Evolutionary conservation across 2,329 filamentous ascomycete genomes (phyloP).

Genomic region (Hypoxylon sp.): DNA sequence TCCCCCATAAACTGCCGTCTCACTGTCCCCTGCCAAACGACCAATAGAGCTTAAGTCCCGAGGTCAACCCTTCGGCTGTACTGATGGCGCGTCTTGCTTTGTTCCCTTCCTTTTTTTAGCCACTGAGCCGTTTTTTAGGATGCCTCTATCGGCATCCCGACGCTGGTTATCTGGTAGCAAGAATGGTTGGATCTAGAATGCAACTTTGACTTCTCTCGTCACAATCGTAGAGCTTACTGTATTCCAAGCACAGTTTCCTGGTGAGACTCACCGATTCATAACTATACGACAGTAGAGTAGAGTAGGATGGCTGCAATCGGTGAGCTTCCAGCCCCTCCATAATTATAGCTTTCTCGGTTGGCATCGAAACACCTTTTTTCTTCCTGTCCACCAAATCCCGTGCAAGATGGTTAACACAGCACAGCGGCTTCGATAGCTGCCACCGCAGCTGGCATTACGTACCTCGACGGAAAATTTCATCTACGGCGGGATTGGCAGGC

Average conservation of each 20-base stretch:
- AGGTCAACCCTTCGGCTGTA: slow-evolving; percentile 43
- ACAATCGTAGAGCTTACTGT: slow-evolving; percentile 11
- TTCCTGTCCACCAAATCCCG: background rate
- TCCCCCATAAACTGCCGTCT: slow-evolving; percentile 43
- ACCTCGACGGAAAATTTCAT: slow-evolving; percentile 78
- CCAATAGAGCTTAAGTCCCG: slow-evolving; percentile 34
- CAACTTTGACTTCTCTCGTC: slow-evolving; percentile 18
- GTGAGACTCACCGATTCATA: slow-evolving; percentile 3
- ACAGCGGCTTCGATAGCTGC: slow-evolving; percentile 52
- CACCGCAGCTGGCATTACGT: slow-evolving; percentile 61
- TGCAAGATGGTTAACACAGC: slow-evolving; percentile 13
- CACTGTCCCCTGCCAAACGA: slow-evolving; percentile 11
- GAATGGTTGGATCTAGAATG: slow-evolving; percentile 30
- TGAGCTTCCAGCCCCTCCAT: slow-evolving; percentile 31
- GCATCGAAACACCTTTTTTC: slow-evolving; percentile 12
- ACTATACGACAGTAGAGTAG: slow-evolving; percentile 3
- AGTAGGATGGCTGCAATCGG: slow-evolving; percentile 44
- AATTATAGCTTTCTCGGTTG: slow-evolving; percentile 3
- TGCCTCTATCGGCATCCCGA: slow-evolving; percentile 22
- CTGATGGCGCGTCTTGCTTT: slow-evolving; percentile 25
- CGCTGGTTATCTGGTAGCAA: slow-evolving; percentile 10
- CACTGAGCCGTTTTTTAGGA: slow-evolving; percentile 16
- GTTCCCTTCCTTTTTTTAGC: slow-evolving; percentile 9
- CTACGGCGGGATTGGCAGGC: slow-evolving; percentile 70
- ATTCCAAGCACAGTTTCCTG: slow-evolving; percentile 3